These are phyloP conservation scores for Mortierella sp. DNA, from an alignment of 371 early-diverging fungal genomes.

Conservation along the genomic window DNA sequence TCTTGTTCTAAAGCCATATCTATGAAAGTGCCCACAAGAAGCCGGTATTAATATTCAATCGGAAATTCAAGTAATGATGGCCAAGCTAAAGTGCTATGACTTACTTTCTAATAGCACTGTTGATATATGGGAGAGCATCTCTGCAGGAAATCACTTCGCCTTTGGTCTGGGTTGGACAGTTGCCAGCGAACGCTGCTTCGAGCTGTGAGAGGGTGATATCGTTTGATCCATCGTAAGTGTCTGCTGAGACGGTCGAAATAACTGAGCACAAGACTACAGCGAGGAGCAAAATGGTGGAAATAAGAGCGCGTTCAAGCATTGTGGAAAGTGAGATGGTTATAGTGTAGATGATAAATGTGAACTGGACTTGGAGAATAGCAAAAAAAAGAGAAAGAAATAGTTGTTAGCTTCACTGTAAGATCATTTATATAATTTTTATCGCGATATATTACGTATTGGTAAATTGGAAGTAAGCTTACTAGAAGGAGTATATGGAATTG, in stretches of 20 bases:
- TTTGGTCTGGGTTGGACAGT: slow-evolving; percentile 24
- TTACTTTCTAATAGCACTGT: slow-evolving; percentile 44
- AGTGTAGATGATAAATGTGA: too few relatives aligned
- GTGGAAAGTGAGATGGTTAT: too few relatives aligned
- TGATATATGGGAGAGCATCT: slow-evolving; percentile 46
- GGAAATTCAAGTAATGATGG: not conserved
- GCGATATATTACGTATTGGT: too few relatives aligned
- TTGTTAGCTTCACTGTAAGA: too few relatives aligned
- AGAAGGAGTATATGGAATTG: too few relatives aligned
- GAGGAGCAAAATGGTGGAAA: not conserved
- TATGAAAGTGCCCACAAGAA: slow-evolving; percentile 4
- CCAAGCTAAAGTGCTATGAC: not conserved
- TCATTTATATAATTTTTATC: too few relatives aligned
- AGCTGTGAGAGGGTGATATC: slow-evolving; percentile 22
- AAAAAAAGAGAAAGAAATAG: not conserved
- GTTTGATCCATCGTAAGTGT: not conserved
- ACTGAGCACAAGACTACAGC: not conserved
- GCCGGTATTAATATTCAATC: not conserved
- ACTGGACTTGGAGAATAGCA: not conserved
- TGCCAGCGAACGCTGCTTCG: slow-evolving; percentile 23
- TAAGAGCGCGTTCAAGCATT: not conserved
- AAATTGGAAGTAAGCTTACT: too few relatives aligned
- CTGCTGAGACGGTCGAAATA: not conserved
- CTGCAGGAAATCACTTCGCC: slow-evolving; percentile 35
- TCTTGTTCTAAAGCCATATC: slow-evolving; percentile 29